phyloP scores from a whole-genome alignment of 2,329 filamentous ascomycete species.

The Neocatenulostroma microsporum region DNA sequence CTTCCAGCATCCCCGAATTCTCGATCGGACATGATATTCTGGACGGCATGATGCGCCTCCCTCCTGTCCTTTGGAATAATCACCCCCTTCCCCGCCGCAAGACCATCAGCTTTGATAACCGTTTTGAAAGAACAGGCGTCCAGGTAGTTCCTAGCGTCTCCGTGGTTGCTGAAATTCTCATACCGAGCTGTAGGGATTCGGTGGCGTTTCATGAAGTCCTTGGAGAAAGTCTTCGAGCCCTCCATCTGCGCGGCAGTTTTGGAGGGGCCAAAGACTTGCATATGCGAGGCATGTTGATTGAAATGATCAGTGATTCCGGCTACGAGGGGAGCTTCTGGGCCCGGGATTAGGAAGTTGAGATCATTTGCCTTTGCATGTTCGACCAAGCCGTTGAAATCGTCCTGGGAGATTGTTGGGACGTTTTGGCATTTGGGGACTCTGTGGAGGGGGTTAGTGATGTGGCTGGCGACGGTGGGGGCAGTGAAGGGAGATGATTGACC shows the following conservation, averaged over 20 bases:
- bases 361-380: conserved; percentile 63
- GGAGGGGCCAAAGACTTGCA: conserved; percentile 78
- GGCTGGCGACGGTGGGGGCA: background rate
- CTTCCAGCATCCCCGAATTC: conserved; percentile 81
- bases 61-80: conserved; percentile 75
- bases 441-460: conserved; percentile 10
- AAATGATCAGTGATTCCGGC: conserved; percentile 84
- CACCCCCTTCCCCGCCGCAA: conserved; percentile 93
- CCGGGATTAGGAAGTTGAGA: conserved; percentile 78
- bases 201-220: conserved; percentile 93
- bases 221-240: conserved; percentile 93
- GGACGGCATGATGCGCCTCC: conserved; percentile 73
- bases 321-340: conserved; percentile 88
- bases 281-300: conserved; percentile 41
- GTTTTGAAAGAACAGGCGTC: conserved; percentile 62
- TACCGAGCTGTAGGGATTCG: conserved; percentile 86
- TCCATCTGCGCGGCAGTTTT: conserved; percentile 82
- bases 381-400: conserved; percentile 72
- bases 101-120: conserved; percentile 87
- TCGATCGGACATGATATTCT: conserved; percentile 81
- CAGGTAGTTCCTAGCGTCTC: conserved; percentile 53
- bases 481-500: background rate
- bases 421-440: conserved; percentile 45
- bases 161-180: conserved; percentile 60
- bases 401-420: conserved; percentile 57